Evolutionary conservation across 768 basidiomycete species (phyloP).

Genomic region (Xanthoconium purpureum): DNA sequence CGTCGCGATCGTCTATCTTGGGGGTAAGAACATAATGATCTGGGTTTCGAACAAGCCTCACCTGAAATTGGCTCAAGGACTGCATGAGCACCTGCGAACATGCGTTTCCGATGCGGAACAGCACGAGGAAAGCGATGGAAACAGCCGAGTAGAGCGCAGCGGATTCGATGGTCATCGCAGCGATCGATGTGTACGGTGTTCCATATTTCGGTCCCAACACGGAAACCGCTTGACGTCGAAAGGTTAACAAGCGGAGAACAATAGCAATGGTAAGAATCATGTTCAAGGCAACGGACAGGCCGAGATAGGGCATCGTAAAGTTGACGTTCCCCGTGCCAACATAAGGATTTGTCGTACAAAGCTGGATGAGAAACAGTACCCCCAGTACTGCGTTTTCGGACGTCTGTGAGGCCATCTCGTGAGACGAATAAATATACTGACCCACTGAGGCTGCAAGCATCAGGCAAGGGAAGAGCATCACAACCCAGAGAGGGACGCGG

Average conservation of each 20-base stretch:
- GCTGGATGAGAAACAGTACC: not conserved
- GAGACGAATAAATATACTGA: not conserved
- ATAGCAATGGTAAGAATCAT: not conserved
- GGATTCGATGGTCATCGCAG: not conserved
- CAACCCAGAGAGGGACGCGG: no score
- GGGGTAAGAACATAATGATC: not conserved
- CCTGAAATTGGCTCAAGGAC: not conserved
- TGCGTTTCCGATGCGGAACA: not conserved
- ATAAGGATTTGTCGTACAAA: not conserved
- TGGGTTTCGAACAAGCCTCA: not conserved
- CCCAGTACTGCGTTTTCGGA: not conserved
- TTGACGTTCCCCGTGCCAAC: not conserved
- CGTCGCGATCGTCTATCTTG: not conserved
- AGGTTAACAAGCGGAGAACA: not conserved
- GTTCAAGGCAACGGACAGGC: not conserved
- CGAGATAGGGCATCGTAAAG: not conserved
- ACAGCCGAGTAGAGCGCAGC: not conserved
- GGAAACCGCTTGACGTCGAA: not conserved
- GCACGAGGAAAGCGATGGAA: not conserved
- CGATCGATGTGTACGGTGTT: not conserved
- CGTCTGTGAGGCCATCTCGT: no score
- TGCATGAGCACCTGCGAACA: not conserved
- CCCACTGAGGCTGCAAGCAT: not conserved
- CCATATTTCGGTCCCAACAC: not conserved
- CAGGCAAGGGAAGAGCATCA: no score